Evolutionary conservation across 2,329 filamentous ascomycete species (phyloP), one percentile per base, ranked within the genome.

Genomic region (Cladosporium sp.): DNA sequence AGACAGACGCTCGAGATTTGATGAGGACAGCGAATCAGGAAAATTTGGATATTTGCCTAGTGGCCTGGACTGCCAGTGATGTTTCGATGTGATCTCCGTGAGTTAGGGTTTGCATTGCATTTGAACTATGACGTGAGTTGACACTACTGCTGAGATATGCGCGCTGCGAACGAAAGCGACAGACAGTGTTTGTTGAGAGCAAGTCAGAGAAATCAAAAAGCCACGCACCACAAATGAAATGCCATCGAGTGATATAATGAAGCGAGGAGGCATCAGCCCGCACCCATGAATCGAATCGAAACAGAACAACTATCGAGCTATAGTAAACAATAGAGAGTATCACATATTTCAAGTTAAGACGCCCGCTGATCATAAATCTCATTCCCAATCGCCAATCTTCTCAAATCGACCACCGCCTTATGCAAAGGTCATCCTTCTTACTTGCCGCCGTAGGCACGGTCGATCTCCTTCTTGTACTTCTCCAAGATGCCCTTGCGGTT

Each of bases 401-500:
- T 58, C 56, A 23, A n/a, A 37, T 33, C 11, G 35, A 28, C 52
- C 60, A 35, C 28, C 26, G 23, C 31, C 55, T 26, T 23, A 14
- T 23, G 26, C 21, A 18, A 46, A 10, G 14, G 4, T 11, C 12
- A 3, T 46, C 18, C 4, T 6, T 26, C 44, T 26, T 63, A 63
- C 35, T 63, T 63, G 35, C 61, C 61, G 66, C 75, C 71, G 68
- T 84, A 84, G 2, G 81, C 82, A 70, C 77, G 74, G 66, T 83
- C 77, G 64, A 84, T 79, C 65, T 83, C 80, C 73, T 82, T 81
- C 77, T 82, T 74, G 74, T 84, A 84, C 70, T 83, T 81, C 57
- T 83, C 75, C 70, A 82, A 73, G 65, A 85, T 81, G 58, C 72
- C 79, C 72, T 78, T 83, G 60, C 83, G 78, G 76, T 84, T 84